phyloP scores from a whole-genome alignment of 2,329 filamentous ascomycete genomes.

The Blastomyces silverae region DNA sequence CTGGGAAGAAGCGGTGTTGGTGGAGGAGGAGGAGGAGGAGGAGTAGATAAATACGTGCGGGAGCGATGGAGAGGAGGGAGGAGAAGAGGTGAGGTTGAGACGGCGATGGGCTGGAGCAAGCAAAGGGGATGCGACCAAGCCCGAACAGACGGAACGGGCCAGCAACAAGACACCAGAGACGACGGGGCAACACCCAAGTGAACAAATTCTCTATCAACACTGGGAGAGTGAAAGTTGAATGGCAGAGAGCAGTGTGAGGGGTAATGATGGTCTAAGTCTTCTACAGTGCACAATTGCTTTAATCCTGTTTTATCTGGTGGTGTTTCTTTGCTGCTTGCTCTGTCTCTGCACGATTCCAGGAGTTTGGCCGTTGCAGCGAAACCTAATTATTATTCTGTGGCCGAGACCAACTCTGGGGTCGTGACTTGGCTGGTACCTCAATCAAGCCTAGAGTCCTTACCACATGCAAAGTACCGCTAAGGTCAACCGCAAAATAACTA shows the following conservation, averaged over 20 bases:
- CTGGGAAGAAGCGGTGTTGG: background rate
- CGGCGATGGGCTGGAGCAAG: background rate
- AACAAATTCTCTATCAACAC: background rate
- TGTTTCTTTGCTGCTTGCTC: too few species aligned
- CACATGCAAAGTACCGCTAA: background rate
- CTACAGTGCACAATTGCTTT: background rate
- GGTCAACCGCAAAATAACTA: too few species aligned
- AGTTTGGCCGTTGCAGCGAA: background rate
- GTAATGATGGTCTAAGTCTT: background rate
- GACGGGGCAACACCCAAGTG: background rate
- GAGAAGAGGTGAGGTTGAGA: background rate
- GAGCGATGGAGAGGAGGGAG: background rate
- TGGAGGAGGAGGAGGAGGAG: background rate
- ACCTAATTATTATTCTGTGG: background rate
- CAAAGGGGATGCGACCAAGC: background rate
- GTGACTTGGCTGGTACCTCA: constrained; percentile 9
- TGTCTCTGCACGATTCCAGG: background rate
- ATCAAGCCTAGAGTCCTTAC: background rate
- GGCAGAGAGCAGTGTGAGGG: background rate
- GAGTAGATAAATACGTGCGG: background rate
- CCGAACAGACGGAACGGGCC: background rate
- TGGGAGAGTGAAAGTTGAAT: background rate
- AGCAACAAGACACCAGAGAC: background rate
- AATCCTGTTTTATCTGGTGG: background rate
- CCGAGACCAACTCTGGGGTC: constrained; percentile 4